Evolutionary conservation across 2,329 filamentous ascomycete species (phyloP).

Genomic region (Xylariaceae sp.): DNA sequence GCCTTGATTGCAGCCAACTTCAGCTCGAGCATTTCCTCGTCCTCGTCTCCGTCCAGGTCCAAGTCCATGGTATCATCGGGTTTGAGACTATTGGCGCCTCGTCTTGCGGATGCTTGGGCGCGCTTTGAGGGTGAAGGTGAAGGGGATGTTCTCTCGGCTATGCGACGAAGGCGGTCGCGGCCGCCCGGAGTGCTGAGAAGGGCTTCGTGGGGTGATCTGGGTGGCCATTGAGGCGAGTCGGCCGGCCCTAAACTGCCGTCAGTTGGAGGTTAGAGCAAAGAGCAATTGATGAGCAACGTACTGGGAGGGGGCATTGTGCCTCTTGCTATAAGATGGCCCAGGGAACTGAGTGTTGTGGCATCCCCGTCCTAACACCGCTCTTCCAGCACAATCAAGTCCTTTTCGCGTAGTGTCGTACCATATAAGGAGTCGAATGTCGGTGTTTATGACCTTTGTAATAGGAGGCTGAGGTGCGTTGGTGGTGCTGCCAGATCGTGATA

Average conservation of each 20-base stretch:
- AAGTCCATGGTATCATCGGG: constrained; percentile 25
- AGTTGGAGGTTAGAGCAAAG: constrained; percentile 13
- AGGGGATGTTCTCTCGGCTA: constrained; percentile 63
- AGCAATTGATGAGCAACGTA: constrained; percentile 15
- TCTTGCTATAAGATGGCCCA: constrained; percentile 8
- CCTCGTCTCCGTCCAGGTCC: constrained; percentile 44
- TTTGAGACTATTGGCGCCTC: constrained; percentile 18
- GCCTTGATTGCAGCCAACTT: constrained; percentile 87
- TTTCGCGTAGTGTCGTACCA: too few relatives aligned
- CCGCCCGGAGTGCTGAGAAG: constrained; percentile 70
- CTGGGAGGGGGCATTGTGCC: constrained; percentile 23
- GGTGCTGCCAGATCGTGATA: too few relatives aligned
- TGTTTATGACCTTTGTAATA: too few relatives aligned
- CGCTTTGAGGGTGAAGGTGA: constrained; percentile 63
- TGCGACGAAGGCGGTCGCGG: constrained; percentile 67
- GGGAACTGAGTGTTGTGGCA: neutral
- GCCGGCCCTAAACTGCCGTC: constrained; percentile 19
- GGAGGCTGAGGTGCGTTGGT: too few relatives aligned
- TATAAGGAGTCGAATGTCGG: too few relatives aligned
- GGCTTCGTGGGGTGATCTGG: constrained; percentile 61
- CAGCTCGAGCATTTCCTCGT: constrained; percentile 80
- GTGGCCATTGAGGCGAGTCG: constrained; percentile 55
- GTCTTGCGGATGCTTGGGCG: constrained; percentile 31
- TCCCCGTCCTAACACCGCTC: too few relatives aligned
- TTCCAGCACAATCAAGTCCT: too few relatives aligned